Evolutionary conservation across 805 yeast species (phyloP).

Genomic region (Saccharomycopsis lassenensis): DNA sequence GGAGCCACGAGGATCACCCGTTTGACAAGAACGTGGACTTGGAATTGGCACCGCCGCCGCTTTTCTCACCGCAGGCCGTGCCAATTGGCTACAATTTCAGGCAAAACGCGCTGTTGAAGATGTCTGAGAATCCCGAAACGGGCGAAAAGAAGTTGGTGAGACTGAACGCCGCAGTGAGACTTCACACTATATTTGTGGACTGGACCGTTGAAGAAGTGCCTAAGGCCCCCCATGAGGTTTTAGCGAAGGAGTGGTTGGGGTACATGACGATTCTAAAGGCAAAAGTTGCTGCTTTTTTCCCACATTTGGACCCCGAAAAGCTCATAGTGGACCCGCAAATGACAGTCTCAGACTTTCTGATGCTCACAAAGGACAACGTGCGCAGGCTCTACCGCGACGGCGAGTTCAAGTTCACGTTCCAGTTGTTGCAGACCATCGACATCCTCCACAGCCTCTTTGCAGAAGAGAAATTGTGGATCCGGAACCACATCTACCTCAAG

Average conservation of each 20-base stretch:
- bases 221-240: conserved; percentile 34
- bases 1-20: conserved; percentile 11
- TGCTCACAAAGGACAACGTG: neutral
- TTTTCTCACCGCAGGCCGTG: conserved; percentile 62
- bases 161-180: conserved; percentile 35
- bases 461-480: conserved; percentile 73
- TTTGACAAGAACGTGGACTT: conserved; percentile 26
- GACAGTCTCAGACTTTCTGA: neutral
- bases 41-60: conserved; percentile 77
- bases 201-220: conserved; percentile 39
- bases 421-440: conserved; percentile 3
- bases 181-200: conserved; percentile 43
- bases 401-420: neutral
- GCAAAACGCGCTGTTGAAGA: conserved; percentile 51
- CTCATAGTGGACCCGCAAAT: neutral
- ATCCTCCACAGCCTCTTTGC: conserved; percentile 39
- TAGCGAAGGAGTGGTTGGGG: conserved; percentile 34
- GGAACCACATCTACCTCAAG: conserved; percentile 54
- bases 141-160: conserved; percentile 39
- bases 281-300: neutral
- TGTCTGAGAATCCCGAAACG: conserved; percentile 43
- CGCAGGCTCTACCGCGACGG: neutral
- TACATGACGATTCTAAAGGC: neutral
- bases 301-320: neutral
- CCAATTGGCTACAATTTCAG: conserved; percentile 73